These are phyloP conservation scores for Schizochytrium sp. DNA, from an alignment of 108 stramenopile genomes.

Conservation along the genomic window DNA sequence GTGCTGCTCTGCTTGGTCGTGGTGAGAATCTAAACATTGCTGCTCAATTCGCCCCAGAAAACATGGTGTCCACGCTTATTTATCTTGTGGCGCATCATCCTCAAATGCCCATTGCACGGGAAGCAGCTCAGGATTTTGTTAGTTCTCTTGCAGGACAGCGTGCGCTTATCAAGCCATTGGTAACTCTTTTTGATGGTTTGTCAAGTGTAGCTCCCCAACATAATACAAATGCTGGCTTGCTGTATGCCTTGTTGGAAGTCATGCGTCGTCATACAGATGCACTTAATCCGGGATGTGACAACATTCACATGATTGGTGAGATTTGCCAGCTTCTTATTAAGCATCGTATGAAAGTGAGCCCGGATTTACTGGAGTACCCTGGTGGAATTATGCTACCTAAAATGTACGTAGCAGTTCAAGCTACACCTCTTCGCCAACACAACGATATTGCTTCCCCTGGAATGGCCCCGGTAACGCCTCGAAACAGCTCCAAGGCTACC, in stretches of 20 bases:
- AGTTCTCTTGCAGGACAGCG: not conserved
- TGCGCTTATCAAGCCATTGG: slow-evolving; percentile 31
- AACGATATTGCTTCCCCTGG: not conserved
- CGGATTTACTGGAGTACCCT: slow-evolving; percentile 36
- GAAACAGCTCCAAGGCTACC: slow-evolving; percentile 3
- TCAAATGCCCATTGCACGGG: not conserved
- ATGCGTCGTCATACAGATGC: slow-evolving; percentile 49
- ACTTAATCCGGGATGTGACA: slow-evolving; percentile 20
- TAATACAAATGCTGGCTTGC: slow-evolving; percentile 26
- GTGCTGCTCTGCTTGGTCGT: not conserved
- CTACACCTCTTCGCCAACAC: not conserved
- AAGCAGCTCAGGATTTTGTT: not conserved
- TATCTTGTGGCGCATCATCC: slow-evolving; percentile 57
- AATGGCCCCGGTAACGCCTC: not conserved
- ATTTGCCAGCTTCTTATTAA: slow-evolving; percentile 25
- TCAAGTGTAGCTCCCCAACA: not conserved
- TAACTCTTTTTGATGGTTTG: slow-evolving; percentile 19
- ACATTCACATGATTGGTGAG: slow-evolving; percentile 44
- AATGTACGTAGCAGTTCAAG: slow-evolving; percentile 27
- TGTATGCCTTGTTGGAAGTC: slow-evolving; percentile 37
- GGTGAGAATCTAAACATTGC: slow-evolving; percentile 10
- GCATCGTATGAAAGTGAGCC: slow-evolving; percentile 28
- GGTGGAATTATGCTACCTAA: not conserved
- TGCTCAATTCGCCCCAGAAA: slow-evolving; percentile 44
- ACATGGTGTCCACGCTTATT: slow-evolving; percentile 53